Base-by-base conservation (phyloP, 352 stramenopile genomes). In the Phytophthora podocarpi region DNA sequence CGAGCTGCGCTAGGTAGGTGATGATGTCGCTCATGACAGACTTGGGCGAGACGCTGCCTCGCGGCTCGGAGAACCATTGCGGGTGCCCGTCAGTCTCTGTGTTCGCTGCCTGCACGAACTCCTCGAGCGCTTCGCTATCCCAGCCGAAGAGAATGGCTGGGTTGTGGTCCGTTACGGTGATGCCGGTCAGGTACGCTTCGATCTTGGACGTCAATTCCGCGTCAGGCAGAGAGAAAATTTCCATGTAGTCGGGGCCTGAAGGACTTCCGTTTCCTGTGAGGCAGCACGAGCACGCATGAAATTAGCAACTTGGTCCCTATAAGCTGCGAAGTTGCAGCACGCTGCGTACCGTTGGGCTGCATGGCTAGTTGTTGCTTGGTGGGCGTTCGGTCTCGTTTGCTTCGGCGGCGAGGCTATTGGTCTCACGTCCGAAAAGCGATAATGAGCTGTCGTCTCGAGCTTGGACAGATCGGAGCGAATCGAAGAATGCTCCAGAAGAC, bases 61-160 rank as follows among this genome's bases (percentile, higher is more conserved):
- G 59, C 2, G 63, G 50, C 40, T 76, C 49, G 0, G 71, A 77
- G 36, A 80, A 69, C 71, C 71, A 80, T 39, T 48, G 55, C 36
- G 71, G 71, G 27, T 70, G 58, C 11, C 52, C 67, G 24, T 72
- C 64, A 2, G 39, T 20, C 31, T 69, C 35, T 24, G 54, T 36
- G 51, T 80, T 80, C 4, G 67, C 71, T 20, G 71, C 64, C 24
- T 72, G 40, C 20, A 71, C 67, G 31, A 80, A 80, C 51, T 80
- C 55, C 28, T 76, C 67, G 5, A 80, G 56, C 3, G 67, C 67
- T 23, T 67, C 63, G 20, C 15, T 55, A 52, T 80, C 42, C 71
- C 71, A 80, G n/a, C 39, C 59, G 39, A 80, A 76, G 28, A 76
- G 56, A 21, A 80, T 73, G 26, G 67, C 71, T 11, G 71, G 71